Percentiles rank a stretch among this genome's conserved stretches.
Evolutionary conservation across 495 filamentous ascomycete genomes (phyloP).

Genomic region (Chaetomidium leptoderma): DNA sequence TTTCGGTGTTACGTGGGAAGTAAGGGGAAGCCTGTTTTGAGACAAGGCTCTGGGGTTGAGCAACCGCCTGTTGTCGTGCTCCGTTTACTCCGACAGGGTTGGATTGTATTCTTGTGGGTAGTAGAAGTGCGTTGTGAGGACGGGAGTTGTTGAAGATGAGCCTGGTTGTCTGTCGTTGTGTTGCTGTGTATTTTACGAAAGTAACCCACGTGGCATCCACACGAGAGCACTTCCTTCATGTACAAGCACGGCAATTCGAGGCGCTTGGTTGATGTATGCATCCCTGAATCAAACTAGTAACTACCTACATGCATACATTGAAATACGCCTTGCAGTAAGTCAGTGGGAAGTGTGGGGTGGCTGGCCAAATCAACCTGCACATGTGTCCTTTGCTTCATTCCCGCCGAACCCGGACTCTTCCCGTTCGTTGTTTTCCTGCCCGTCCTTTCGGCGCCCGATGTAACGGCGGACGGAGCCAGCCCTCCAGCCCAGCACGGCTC

Average conservation of each 20-base stretch:
- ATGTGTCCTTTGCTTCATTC: background rate
- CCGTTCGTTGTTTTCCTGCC: background rate
- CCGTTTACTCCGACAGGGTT: background rate
- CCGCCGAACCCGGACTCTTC: background rate
- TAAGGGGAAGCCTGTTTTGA: background rate
- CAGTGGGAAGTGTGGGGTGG: too few relatives aligned
- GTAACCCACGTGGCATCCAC: too few relatives aligned
- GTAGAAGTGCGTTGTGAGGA: background rate
- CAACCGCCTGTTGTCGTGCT: background rate
- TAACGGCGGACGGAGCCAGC: background rate
- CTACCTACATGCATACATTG: too few relatives aligned
- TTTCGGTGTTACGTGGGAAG: conserved; percentile 11
- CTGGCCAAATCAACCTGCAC: background rate
- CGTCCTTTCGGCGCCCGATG: background rate
- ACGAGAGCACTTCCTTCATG: too few relatives aligned
- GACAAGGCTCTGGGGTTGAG: background rate
- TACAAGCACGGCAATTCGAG: too few relatives aligned
- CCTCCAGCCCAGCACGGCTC: background rate
- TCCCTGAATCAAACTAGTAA: too few relatives aligned
- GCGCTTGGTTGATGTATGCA: too few relatives aligned
- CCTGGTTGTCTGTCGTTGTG: background rate
- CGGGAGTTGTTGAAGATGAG: background rate
- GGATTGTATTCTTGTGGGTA: background rate
- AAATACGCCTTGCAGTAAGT: too few relatives aligned
- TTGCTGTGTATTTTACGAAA: too few relatives aligned